Evolutionary conservation across 2,329 filamentous ascomycete species (phyloP).

Genomic region (Penicillium sp.): DNA sequence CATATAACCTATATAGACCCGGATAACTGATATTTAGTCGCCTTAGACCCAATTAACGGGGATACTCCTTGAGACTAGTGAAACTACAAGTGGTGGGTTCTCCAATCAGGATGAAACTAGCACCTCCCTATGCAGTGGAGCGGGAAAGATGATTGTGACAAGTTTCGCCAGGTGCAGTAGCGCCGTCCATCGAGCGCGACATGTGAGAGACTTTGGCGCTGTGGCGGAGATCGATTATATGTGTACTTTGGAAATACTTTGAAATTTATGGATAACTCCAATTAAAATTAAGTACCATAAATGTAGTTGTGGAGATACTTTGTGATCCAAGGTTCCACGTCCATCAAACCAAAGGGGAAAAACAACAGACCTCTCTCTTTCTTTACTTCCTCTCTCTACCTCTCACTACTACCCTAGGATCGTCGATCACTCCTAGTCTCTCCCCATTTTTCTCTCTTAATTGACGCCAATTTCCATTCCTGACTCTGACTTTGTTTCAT

Average conservation of each 20-base stretch:
- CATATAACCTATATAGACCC: background rate
- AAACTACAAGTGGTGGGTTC: constrained; percentile 11
- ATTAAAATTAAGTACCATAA: background rate
- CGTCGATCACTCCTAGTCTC: background rate
- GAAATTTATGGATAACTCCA: background rate
- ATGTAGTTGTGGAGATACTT: constrained; percentile 3
- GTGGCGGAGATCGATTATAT: constrained; percentile 5
- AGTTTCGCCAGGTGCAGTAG: constrained; percentile 22
- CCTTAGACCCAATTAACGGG: background rate
- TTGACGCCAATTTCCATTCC: background rate
- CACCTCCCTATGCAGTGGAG: constrained; percentile 6
- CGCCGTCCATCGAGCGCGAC: constrained; percentile 7
- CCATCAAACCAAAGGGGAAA: constrained; percentile 7
- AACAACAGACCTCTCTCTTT: background rate
- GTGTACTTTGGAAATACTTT: background rate
- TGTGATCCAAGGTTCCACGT: constrained; percentile 10
- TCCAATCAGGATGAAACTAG: constrained; percentile 8
- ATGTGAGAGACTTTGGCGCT: constrained; percentile 20
- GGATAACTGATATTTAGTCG: background rate
- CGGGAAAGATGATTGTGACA: constrained; percentile 22
- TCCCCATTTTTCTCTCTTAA: background rate
- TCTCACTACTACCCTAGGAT: background rate
- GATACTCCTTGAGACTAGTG: constrained; percentile 3
- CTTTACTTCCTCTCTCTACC: background rate
- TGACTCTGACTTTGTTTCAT: background rate